Evolutionary conservation across 192 early-diverging fungal genomes (phyloP).

Genomic region (Linnemannia zychae): DNA sequence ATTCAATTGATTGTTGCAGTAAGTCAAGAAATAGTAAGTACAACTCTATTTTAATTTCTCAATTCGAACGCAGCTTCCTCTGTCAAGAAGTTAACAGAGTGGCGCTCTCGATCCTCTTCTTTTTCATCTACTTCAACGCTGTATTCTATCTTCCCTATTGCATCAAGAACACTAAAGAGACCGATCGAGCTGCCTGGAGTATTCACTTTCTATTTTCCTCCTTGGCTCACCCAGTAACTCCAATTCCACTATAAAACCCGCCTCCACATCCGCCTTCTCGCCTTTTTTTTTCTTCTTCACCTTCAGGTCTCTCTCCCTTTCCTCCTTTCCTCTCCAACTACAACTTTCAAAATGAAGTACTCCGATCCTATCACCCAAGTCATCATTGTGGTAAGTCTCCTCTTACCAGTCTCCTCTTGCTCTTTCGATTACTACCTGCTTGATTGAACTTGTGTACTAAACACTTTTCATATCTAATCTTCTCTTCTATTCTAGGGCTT

Average conservation of each 20-base stretch:
- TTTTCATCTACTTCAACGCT: not conserved
- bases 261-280: slow-evolving; percentile 1
- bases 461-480: not conserved
- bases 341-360: slow-evolving; percentile 23
- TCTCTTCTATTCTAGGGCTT: slow-evolving; percentile 70
- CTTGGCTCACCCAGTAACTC: not conserved
- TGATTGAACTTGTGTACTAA: not conserved
- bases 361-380: slow-evolving; percentile 51
- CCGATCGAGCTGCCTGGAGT: not conserved
- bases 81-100: not conserved
- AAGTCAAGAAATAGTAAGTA: not conserved
- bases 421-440: not conserved
- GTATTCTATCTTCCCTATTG: not conserved
- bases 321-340: slow-evolving; percentile 4
- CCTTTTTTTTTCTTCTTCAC: slow-evolving; percentile 18
- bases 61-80: slow-evolving; percentile 4
- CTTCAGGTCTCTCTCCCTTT: slow-evolving; percentile 27
- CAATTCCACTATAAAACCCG: slow-evolving; percentile 19
- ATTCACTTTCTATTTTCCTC: not conserved
- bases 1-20: not conserved
- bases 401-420: not conserved
- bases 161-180: not conserved
- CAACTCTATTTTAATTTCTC: not conserved
- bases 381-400: slow-evolving; percentile 46
- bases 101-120: not conserved